Evolutionary conservation across 2,329 filamentous ascomycete species (phyloP).

Genomic region (Beauveria sp.): DNA sequence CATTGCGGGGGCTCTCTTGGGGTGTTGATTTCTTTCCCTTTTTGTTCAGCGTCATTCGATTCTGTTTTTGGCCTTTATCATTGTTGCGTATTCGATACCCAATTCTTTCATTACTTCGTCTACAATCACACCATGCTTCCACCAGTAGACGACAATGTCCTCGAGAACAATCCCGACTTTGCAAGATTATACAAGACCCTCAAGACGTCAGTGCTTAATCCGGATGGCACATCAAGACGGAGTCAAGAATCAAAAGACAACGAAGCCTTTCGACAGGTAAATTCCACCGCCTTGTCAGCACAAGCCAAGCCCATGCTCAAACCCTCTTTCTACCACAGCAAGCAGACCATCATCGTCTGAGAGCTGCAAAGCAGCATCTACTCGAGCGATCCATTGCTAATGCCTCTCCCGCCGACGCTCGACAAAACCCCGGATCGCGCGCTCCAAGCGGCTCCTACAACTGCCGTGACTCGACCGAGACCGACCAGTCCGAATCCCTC

Average conservation of each 20-base stretch:
- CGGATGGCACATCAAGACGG: slow-evolving; percentile 50
- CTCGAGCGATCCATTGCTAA: slow-evolving; percentile 42
- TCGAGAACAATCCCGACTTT: slow-evolving; percentile 52
- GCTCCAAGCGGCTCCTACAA: slow-evolving; percentile 14
- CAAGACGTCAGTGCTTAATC: slow-evolving; percentile 45
- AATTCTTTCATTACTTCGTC: not conserved
- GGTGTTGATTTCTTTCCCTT: not conserved
- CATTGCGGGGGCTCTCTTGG: not conserved
- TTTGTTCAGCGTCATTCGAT: not conserved
- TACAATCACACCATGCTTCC: slow-evolving; percentile 40
- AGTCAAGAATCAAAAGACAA: slow-evolving; percentile 42
- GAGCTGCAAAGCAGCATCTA: slow-evolving; percentile 41
- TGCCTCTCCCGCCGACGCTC: slow-evolving; percentile 26
- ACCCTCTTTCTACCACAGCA: slow-evolving; percentile 29
- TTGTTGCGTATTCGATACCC: slow-evolving; percentile 1
- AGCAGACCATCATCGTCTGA: slow-evolving; percentile 40
- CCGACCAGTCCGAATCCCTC: slow-evolving; percentile 6
- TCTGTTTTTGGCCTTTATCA: not conserved
- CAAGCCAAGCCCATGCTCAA: not conserved
- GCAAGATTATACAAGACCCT: slow-evolving; percentile 47
- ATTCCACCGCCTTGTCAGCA: not conserved
- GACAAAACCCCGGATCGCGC: not conserved
- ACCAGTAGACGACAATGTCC: slow-evolving; percentile 45
- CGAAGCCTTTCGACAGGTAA: slow-evolving; percentile 41
- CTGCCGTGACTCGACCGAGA: slow-evolving; percentile 7